Conservation (phyloP, 306 rosid species). For the Hylodesmum podocarpum region DNA sequence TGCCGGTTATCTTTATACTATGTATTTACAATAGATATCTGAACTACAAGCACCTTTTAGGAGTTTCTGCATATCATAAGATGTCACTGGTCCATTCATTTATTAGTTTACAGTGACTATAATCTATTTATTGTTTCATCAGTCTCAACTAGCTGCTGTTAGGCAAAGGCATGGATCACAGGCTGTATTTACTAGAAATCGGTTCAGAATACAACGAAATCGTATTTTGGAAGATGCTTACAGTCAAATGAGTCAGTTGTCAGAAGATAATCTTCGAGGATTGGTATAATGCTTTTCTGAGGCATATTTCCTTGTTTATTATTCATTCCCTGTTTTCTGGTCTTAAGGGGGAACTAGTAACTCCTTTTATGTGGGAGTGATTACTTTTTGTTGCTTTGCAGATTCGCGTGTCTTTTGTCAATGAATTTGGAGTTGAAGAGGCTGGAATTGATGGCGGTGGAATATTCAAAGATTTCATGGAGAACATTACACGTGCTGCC, state of each 20-base stretch:
- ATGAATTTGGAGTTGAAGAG: slow-evolving; percentile 99
- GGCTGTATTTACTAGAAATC: slow-evolving; percentile 71
- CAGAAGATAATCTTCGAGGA: slow-evolving; percentile 96
- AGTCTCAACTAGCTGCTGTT: slow-evolving; percentile 94
- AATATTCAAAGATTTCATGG: slow-evolving; percentile 99
- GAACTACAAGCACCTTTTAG: neutral
- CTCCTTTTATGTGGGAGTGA: neutral
- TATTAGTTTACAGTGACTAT: neutral
- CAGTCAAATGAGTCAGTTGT: slow-evolving; percentile 85
- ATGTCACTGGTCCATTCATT: neutral
- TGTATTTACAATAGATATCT: neutral
- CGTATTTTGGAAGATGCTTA: slow-evolving; percentile 95
- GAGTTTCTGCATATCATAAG: neutral
- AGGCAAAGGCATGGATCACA: slow-evolving; percentile 74
- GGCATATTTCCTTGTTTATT: slow-evolving; percentile 14
- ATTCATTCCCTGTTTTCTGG: slow-evolving; percentile 10
- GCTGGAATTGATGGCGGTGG: slow-evolving; percentile 99
- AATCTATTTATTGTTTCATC: slow-evolving; percentile 45
- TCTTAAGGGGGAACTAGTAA: slow-evolving; percentile 2
- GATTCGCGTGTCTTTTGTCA: slow-evolving; percentile 94
- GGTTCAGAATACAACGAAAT: slow-evolving; percentile 89
- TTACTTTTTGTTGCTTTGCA: slow-evolving; percentile 31
- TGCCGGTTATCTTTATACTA: slow-evolving; percentile 12
- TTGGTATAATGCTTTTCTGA: slow-evolving; percentile 44
- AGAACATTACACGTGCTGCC: slow-evolving; percentile 97